Evolutionary conservation across 2,329 filamentous ascomycete genomes (phyloP).

Genomic region (Paraconiothyrium sp.): DNA sequence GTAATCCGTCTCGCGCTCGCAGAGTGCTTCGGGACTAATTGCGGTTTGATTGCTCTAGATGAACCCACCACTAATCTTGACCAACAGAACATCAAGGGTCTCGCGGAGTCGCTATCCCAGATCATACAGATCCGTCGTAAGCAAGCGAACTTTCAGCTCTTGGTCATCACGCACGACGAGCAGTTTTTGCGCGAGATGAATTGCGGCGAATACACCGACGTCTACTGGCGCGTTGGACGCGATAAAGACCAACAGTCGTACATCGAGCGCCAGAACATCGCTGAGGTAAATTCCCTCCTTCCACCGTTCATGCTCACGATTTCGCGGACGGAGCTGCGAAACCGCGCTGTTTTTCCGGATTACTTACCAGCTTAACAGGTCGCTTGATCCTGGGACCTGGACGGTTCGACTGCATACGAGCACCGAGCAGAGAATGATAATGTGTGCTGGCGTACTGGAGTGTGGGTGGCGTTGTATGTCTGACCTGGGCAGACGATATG

Average conservation of each 20-base stretch:
- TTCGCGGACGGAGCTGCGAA: neutral
- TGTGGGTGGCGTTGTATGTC: neutral
- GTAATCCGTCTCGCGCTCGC: slow-evolving; percentile 96
- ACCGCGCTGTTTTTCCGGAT: neutral
- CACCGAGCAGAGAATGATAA: neutral
- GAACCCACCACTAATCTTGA: slow-evolving; percentile 98
- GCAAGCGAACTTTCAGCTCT: slow-evolving; percentile 96
- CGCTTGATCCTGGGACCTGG: slow-evolving; percentile 12
- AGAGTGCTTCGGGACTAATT: slow-evolving; percentile 95
- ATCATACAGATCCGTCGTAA: slow-evolving; percentile 86
- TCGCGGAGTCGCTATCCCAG: slow-evolving; percentile 83
- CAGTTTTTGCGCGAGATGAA: slow-evolving; percentile 94
- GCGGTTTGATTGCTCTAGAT: slow-evolving; percentile 94
- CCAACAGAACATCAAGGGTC: slow-evolving; percentile 88
- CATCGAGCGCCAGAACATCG: slow-evolving; percentile 71
- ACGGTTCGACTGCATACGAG: neutral
- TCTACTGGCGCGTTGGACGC: slow-evolving; percentile 86
- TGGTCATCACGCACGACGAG: slow-evolving; percentile 99
- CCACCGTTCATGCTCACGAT: slow-evolving; percentile 1
- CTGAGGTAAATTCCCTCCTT: slow-evolving; percentile 41
- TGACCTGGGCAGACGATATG: neutral
- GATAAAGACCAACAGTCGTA: slow-evolving; percentile 87
- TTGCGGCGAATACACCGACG: slow-evolving; percentile 90
- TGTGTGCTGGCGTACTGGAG: neutral
- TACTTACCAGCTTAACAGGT: slow-evolving; percentile 11